Percentiles rank a stretch among this genome's conserved stretches.
phyloP scores from a whole-genome alignment of 2,329 filamentous ascomycete species.

The Pyrenophora seminiperda region DNA sequence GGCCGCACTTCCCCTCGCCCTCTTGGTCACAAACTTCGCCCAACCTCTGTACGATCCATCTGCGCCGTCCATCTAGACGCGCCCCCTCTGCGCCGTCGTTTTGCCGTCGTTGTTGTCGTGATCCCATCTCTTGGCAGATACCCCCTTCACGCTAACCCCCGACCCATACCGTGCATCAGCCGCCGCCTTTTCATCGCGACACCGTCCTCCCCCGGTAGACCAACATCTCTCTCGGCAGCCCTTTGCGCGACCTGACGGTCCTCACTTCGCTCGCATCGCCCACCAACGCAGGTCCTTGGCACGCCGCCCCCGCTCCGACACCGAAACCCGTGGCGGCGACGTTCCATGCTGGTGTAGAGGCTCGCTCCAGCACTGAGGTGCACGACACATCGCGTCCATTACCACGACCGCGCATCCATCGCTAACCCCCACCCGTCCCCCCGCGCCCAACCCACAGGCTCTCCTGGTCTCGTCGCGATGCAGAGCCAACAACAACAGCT shows the following conservation, averaged over 20 bases:
- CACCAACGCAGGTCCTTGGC: conserved; percentile 13
- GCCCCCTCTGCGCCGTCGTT: conserved; percentile 7
- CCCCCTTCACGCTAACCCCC: conserved; percentile 21
- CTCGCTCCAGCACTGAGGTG: conserved; percentile 34
- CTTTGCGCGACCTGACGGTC: conserved; percentile 14
- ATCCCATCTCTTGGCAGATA: conserved; percentile 14
- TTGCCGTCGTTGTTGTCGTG: conserved; percentile 15
- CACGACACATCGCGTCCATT: conserved; percentile 23
- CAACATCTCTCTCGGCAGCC: conserved; percentile 7
- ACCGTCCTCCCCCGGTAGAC: conserved; percentile 12
- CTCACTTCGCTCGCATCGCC: not conserved
- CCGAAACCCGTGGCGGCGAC: conserved; percentile 34
- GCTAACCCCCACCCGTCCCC: conserved; percentile 19
- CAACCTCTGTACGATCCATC: not conserved
- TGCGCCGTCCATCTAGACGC: conserved; percentile 5
- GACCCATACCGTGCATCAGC: conserved; percentile 22
- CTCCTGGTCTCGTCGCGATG: conserved; percentile 32
- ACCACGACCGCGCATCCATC: conserved; percentile 20
- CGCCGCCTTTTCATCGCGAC: conserved; percentile 23
- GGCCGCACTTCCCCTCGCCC: conserved; percentile 12
- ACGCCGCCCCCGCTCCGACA: conserved; percentile 23
- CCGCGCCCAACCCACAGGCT: conserved; percentile 28
- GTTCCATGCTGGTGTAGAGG: conserved; percentile 39
- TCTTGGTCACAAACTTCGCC: conserved; percentile 7
- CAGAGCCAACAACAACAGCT: conserved; percentile 62